These are phyloP conservation scores for Aspergillus sojae DNA, from an alignment of 2,329 filamentous ascomycete genomes.

Conservation along the genomic window DNA sequence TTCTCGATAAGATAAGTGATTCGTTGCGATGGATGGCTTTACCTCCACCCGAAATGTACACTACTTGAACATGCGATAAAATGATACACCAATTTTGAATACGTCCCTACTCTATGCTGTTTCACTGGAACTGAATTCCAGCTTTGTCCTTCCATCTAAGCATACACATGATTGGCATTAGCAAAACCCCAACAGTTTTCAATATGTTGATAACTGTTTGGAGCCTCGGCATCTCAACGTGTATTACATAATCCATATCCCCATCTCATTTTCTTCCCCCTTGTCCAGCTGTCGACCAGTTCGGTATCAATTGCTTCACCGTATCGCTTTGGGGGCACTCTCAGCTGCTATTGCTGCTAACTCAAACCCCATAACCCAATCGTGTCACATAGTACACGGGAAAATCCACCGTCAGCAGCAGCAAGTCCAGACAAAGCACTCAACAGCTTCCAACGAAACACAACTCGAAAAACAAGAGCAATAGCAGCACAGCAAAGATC, in stretches of 20 bases:
- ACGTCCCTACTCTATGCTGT: neutral
- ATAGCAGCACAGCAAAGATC: neutral
- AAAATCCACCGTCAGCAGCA: neutral
- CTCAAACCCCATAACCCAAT: neutral
- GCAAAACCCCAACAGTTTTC: neutral
- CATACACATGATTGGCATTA: neutral
- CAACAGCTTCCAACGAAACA: neutral
- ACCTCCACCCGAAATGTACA: neutral
- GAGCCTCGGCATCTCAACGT: slow-evolving; percentile 4
- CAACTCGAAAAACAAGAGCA: neutral
- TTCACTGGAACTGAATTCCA: neutral
- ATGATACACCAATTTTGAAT: neutral
- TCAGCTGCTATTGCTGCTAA: neutral
- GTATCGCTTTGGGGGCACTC: neutral
- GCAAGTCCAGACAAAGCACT: neutral
- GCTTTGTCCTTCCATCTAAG: neutral
- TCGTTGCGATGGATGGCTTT: neutral
- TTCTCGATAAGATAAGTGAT: neutral
- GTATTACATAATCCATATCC: slow-evolving; percentile 1
- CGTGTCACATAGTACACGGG: neutral
- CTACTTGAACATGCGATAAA: neutral
- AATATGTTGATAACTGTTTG: neutral
- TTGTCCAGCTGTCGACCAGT: neutral
- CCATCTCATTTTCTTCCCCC: neutral
- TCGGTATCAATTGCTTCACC: neutral